Base-by-base conservation (phyloP, 2,329 filamentous ascomycete species). In the Cladosporium oxysporum region DNA sequence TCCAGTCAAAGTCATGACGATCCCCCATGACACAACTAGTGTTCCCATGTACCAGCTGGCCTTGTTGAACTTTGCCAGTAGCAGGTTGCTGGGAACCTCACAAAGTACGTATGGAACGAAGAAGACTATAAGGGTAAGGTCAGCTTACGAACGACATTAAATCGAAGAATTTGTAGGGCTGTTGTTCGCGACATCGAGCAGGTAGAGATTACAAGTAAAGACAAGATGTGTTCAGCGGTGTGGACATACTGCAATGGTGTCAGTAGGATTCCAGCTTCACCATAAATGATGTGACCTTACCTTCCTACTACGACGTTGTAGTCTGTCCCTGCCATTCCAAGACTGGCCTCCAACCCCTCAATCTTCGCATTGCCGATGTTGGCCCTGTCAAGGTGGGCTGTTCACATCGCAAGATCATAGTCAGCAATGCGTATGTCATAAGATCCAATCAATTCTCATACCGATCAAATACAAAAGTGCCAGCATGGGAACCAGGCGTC, bases 401-500 rank as follows among this genome's bases (percentile, higher is more conserved):
- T 44, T 58, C 18, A 57, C 7, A 28, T 12, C 33, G 10, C 55
- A 28, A 16, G 18, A 21, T 14, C 29, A 23, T 12, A 21, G 29
- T 55, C 18, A 55, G 52, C 31, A 21, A 12, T 14, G 21, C 23
- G 18, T 55, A n/a, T 47, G 16, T 14, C 1, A 12, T 11, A 8
- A 21, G 0, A 12, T 16, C 2, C 41, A 23, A 3, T 12, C 10
- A 12, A 47, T 8, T 47, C 21, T 3, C 41, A 47, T 47, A 59
- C 57, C 37, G 8, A 55, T 55, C 52, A 55, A 8, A 33, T 59
- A 88, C 16, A 89, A 81, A 0, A 88, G 74, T 3, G 85, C 82
- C 67, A 88, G 82, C 75, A 87, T 85, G 0, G 87, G 87, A 50
- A 88, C 83, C 28, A 89, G 80, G 71, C 82, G 78, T 78, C 81